Evolutionary conservation across 2,329 filamentous ascomycete genomes (phyloP).

Genomic region (Aspergillus clavatus): DNA sequence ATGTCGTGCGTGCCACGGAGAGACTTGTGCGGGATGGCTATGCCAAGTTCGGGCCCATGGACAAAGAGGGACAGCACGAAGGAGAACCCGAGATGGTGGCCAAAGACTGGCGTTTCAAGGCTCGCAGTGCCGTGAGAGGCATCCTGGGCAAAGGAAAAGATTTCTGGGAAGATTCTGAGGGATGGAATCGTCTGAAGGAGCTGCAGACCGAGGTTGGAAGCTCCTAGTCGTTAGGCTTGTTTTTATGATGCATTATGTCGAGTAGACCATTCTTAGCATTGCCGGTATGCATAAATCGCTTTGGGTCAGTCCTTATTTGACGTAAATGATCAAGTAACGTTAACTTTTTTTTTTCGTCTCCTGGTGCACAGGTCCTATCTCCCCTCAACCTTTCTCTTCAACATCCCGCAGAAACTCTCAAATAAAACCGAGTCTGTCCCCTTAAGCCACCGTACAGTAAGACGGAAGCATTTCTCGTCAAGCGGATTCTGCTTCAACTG

Average conservation of each 20-base stretch:
- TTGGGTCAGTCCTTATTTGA: not conserved
- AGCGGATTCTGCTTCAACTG: conserved; percentile 37
- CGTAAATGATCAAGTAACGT: not conserved
- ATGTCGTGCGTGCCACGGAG: conserved; percentile 71
- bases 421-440: conserved; percentile 70
- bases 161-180: conserved; percentile 67
- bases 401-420: conserved; percentile 80
- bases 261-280: not conserved
- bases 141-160: conserved; percentile 79
- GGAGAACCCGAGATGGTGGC: conserved; percentile 60
- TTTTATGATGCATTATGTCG: not conserved
- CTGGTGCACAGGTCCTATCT: too few species aligned
- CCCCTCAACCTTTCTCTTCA: conserved; percentile 53
- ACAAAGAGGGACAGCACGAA: conserved; percentile 51
- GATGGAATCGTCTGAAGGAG: conserved; percentile 36
- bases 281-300: not conserved
- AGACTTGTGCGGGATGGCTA: conserved; percentile 71
- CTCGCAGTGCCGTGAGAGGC: conserved; percentile 73
- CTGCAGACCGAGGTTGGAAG: conserved; percentile 34
- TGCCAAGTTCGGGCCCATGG: conserved; percentile 67
- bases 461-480: conserved; percentile 41
- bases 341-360: too few species aligned
- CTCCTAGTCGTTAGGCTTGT: not conserved
- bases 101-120: conserved; percentile 82
- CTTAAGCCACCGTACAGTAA: conserved; percentile 66